Evolutionary conservation across 208 protist genomes (phyloP).

Genomic region (Leishmania lainsoni): DNA sequence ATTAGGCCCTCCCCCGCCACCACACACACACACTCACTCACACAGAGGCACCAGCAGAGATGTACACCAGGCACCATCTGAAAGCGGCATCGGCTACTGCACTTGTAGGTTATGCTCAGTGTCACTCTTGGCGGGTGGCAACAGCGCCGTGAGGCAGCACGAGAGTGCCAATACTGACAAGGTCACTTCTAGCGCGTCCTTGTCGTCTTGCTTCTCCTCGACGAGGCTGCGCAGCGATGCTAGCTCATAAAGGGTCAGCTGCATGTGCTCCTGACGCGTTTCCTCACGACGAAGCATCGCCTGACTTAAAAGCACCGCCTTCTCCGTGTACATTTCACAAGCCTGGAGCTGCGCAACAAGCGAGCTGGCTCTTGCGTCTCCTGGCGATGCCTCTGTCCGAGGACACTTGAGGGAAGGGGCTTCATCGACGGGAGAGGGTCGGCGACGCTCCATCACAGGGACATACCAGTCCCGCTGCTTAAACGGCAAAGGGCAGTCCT

Average conservation of each 20-base stretch:
- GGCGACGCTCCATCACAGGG: slow-evolving; percentile 39
- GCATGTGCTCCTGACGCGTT: slow-evolving; percentile 48
- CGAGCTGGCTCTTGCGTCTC: neutral
- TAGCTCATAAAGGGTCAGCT: slow-evolving; percentile 64
- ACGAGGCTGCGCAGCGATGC: slow-evolving; percentile 37
- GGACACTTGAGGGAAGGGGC: neutral
- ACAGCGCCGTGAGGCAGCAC: neutral
- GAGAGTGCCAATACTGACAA: neutral
- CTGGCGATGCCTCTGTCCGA: neutral
- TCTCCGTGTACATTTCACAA: slow-evolving; percentile 19
- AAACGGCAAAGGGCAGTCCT: slow-evolving; percentile 85
- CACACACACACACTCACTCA: no score
- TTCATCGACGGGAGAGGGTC: neutral
- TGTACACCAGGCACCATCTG: neutral
- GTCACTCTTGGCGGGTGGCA: neutral
- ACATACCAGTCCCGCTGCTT: slow-evolving; percentile 78
- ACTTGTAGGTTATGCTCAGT: neutral
- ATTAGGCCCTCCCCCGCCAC: no score
- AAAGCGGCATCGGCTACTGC: neutral
- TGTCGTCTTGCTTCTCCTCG: slow-evolving; percentile 5
- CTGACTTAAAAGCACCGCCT: slow-evolving; percentile 30
- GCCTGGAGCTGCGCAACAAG: slow-evolving; percentile 6
- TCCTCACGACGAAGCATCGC: slow-evolving; percentile 56
- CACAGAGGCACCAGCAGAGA: neutral
- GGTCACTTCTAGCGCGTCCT: neutral